These are phyloP conservation scores for Balansia obtecta DNA, from an alignment of 2,329 filamentous ascomycete genomes.

Conservation along the genomic window DNA sequence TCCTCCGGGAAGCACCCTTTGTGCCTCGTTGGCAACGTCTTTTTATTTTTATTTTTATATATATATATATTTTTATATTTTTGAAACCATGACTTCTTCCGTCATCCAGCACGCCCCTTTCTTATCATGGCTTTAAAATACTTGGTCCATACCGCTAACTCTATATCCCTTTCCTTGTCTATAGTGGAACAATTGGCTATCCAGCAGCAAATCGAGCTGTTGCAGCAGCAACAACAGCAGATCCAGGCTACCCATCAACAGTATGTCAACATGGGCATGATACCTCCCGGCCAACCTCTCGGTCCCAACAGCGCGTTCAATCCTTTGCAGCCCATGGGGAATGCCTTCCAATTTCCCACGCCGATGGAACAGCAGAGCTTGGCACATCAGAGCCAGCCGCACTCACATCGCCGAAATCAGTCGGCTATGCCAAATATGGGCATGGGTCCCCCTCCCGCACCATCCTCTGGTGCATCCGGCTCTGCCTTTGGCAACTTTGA, in stretches of 20 bases:
- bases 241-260: conserved; percentile 94
- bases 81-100: background rate
- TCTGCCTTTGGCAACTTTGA: conserved; percentile 69
- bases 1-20: background rate
- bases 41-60: no score
- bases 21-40: background rate
- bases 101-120: no score
- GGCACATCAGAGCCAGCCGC: conserved; percentile 64
- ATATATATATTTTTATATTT: no score
- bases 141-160: background rate
- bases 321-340: conserved; percentile 69
- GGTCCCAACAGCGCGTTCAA: conserved; percentile 60
- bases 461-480: conserved; percentile 80
- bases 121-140: no score
- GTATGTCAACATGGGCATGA: conserved; percentile 95
- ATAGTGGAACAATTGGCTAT: conserved; percentile 94
- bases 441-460: conserved; percentile 79
- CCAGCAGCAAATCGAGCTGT: conserved; percentile 92
- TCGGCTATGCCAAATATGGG: conserved; percentile 89
- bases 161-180: conserved; percentile 5
- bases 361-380: conserved; percentile 66
- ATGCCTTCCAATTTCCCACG: conserved; percentile 80
- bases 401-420: conserved; percentile 93
- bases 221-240: conserved; percentile 96
- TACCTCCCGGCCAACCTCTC: conserved; percentile 69